Base-by-base conservation (phyloP, 2,329 filamentous ascomycete species). In the Ophioceras dolichostomum region DNA sequence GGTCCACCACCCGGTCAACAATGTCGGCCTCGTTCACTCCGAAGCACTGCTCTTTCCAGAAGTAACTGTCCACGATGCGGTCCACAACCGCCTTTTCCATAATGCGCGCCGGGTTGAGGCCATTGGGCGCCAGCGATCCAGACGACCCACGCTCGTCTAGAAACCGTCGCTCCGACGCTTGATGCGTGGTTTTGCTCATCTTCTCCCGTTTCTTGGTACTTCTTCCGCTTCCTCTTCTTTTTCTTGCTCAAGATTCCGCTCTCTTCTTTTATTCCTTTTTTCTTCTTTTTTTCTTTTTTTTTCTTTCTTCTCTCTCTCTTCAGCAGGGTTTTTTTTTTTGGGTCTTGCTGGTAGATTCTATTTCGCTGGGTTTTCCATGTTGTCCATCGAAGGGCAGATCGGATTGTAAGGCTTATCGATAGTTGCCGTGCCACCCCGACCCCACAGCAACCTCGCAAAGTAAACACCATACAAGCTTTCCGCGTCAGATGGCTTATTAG, bases 11-110 rank as follows among this genome's bases (percentile, higher is more conserved):
- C 45, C 91, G 84, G 62, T 95, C 85, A 49, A 94, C 81, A 5
- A 98, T 67, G 58, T 79, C 74, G 37, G 76, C 75, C 55, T 80
- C 77, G 64, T 96, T 98, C 46, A 98, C 70, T 30, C 83, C 91
- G 61, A 96, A 98, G 58, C 91, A 95, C 64, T 95, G 88, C 62
- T 96, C 91, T 60, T 95, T 95, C 83, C 87, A 98, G 66, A 94
- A 98, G 63, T 94, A 93, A 37, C 79, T 85, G 54, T 94, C 87
- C 48, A 88, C 78, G 59, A 98, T 95, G 54, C 91, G 87, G 61
- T 98, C 91, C 54, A 84, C 83, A 46, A 95, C 86, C 29, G 87
- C 83, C 58, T 94, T 94, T 60, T 96, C 89, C 71, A 96, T 83
- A 42, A 96, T 83, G 4, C 83, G 88, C n/a, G 87, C 84, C 1